phyloP scores from a whole-genome alignment of 1,284 basidiomycete genomes.

The Cutaneotrichosporon dermatis region DNA sequence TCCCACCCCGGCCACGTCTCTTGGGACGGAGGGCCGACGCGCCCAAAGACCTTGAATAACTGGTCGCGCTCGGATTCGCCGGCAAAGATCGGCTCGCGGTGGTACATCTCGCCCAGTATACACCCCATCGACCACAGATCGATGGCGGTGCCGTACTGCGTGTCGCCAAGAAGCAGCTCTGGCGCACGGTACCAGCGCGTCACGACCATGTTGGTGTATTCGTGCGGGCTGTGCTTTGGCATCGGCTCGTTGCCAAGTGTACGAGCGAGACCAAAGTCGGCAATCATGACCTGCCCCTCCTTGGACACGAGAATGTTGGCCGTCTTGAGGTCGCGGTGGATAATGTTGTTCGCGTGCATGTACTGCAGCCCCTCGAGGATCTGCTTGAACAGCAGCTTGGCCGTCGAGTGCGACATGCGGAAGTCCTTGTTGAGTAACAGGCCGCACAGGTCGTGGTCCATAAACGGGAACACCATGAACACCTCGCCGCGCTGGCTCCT shows the following conservation, averaged over 20 bases:
- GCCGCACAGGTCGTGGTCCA: constrained; percentile 98
- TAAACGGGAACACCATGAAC: constrained; percentile 99
- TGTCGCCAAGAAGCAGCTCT: constrained; percentile 83
- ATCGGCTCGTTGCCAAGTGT: constrained; percentile 43
- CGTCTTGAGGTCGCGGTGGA: constrained; percentile 98
- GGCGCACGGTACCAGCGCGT: constrained; percentile 58
- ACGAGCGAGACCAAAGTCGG: constrained; percentile 85
- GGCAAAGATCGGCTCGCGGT: constrained; percentile 77
- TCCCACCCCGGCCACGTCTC: constrained; percentile 71
- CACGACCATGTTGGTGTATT: constrained; percentile 89
- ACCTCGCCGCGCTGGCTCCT: constrained; percentile 52
- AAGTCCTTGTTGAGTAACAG: constrained; percentile 85
- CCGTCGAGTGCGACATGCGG: constrained; percentile 70
- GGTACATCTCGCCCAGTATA: constrained; percentile 94
- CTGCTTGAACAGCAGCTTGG: constrained; percentile 95
- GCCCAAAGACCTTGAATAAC: constrained; percentile 76
- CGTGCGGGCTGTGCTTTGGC: constrained; percentile 48
- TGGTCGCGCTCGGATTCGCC: constrained; percentile 88
- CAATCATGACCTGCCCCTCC: constrained; percentile 75
- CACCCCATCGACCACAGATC: constrained; percentile 99
- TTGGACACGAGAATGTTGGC: constrained; percentile 95
- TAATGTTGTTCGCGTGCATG: constrained; percentile 87
- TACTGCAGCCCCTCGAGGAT: constrained; percentile 91
- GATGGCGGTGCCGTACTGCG: constrained; percentile 85
- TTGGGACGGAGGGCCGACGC: constrained; percentile 83